Base-by-base conservation (phyloP, 2,329 filamentous ascomycete species). In the Penicillium sp. region DNA sequence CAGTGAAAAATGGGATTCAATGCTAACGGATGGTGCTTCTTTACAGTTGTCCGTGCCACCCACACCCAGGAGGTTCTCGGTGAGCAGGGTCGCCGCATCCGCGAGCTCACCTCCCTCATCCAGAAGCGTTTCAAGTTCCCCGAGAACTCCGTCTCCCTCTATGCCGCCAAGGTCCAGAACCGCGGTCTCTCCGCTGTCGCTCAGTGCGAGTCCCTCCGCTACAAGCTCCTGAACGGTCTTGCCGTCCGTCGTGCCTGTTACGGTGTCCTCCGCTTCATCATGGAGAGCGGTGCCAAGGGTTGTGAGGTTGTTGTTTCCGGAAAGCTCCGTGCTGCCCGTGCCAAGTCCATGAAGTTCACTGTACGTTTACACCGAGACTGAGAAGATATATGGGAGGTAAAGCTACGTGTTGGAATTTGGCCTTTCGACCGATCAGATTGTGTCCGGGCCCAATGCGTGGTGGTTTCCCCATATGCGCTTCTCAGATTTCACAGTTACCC, bases 61-160 rank as follows among this genome's bases (percentile, higher is more conserved):
- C 95, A 99, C 89, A 99, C 95, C 78, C 95, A 99, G 86, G 96
- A 99, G 86, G 96, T 99, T 73, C 92, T 99, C 77, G 95, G 95
- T 78, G 95, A 99, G 89, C 95, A 99, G 88, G 95, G 95, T 77
- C 93, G 95, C 85, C 92, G 95, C 85, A 99, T 99, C 83, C 93
- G 95, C 81, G 95, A 99, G 88, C 92, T 99, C 83, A 99, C 95
- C 80, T 97, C 92, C 77, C 90, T 99, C 80, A 99, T 99, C 87
- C 96, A 99, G 87, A 98, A 99, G 91, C 93, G 95, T 79, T 99
- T 99, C 91, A 97, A 97, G 88, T 99, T 99, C 90, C 93, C 95
- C 83, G 93, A 98, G 86, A 98, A 98, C 91, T 96, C 90, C 73
- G 95, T 99, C 80, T 98, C 95, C 69, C 92, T 99, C 78, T 99